Base-by-base conservation (phyloP, 495 filamentous ascomycete genomes). In the Penicillium paxilli region DNA sequence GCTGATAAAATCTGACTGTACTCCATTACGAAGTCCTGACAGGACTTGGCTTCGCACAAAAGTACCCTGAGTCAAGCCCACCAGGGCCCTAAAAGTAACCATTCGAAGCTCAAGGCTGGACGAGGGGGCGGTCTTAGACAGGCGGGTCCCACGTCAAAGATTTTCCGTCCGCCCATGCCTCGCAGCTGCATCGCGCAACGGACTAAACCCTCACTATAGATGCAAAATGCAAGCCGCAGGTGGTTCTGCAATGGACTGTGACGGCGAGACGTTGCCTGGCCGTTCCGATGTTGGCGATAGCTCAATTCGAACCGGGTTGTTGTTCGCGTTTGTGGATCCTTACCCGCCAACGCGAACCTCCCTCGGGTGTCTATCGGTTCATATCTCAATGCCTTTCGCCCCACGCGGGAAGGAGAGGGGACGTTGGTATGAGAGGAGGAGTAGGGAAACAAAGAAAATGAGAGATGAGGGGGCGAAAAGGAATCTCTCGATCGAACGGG, bases 261-360 rank as follows among this genome's bases (percentile, higher is more conserved):
- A 49, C 45, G 10, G 28, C n/a, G 10, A 4, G 25, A 44, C 38
- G 22, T 57, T 54, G 26, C 14, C 38, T 48, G 45, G 49, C 56
- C 49, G 33, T 54, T 55, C 37, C 6, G 47, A 33, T 25, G 26
- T 22, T 62, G 20, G 40, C 54, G 44, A 53, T 60, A 59, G 59
- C 52, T 62, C 50, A 16, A 45, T 50, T 57, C 46, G 11, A 25
- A 17, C 33, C 33, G 5, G 12, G 33, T 12, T 3, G 14, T 9
- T 23, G 33, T 33, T 51, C 56, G 48, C 60, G 54, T 60, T 58
- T 63, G 64, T 64, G 64, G 64, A 65, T 62, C 63, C 51, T 23
- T 35, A 41, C 44, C 51, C 51, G 37, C 47, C 58, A 56, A 61
- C 58, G 46, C 50, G 58, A 58, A 51, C 37, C 51, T 59, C 22